Conservation (phyloP, 352 stramenopile species). For the Globisporangium megalacanthum region DNA sequence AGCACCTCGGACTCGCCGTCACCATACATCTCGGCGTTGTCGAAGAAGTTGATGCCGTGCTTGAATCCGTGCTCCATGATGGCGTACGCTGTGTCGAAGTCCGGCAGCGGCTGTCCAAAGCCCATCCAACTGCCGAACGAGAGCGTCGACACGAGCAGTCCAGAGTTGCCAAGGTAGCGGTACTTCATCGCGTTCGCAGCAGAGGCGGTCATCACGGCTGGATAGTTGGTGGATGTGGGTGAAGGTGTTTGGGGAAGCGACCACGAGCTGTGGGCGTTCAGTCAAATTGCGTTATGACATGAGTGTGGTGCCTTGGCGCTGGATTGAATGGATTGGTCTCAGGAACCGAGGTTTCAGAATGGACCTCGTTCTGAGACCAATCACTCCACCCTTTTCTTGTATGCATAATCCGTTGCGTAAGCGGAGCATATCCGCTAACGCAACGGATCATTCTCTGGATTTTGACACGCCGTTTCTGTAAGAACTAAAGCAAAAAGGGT, state of each 20-base stretch:
- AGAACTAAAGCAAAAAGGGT: too few relatives aligned
- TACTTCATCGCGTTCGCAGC: slow-evolving; percentile 18
- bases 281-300: neutral
- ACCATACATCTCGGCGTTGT: slow-evolving; percentile 35
- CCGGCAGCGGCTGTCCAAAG: slow-evolving; percentile 12
- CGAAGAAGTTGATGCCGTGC: slow-evolving; percentile 52
- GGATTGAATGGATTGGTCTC: too few relatives aligned
- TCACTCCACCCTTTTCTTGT: too few relatives aligned
- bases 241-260: neutral
- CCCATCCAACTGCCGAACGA: slow-evolving; percentile 29
- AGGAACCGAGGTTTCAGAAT: too few relatives aligned
- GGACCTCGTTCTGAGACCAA: too few relatives aligned
- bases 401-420: too few relatives aligned
- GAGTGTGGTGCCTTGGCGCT: too few relatives aligned
- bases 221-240: too few relatives aligned
- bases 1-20: slow-evolving; percentile 23
- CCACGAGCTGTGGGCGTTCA: neutral
- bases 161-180: too few relatives aligned
- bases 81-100: slow-evolving; percentile 21
- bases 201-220: neutral
- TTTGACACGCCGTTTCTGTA: too few relatives aligned
- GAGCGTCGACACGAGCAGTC: slow-evolving; percentile 36
- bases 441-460: too few relatives aligned
- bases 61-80: slow-evolving; percentile 29
- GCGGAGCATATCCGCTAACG: too few relatives aligned